Conservation (phyloP, 805 yeast species). For the Yarrowia bubula region DNA sequence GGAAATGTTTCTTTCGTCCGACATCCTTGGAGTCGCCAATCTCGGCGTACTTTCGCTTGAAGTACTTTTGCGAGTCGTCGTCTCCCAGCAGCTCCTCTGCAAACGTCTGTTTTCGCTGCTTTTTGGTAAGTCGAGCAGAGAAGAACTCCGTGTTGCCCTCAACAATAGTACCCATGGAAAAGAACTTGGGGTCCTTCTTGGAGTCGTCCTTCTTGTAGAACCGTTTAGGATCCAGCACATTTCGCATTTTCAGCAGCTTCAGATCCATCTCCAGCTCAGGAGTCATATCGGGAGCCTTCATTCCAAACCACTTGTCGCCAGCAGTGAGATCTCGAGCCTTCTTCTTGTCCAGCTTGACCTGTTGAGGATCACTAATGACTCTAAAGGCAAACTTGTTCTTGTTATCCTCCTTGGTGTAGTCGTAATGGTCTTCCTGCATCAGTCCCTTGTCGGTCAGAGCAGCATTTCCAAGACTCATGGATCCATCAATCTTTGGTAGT, state of each 20-base stretch:
- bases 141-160: slow-evolving; percentile 80
- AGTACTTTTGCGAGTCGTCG: slow-evolving; percentile 64
- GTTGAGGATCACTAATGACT: slow-evolving; percentile 37
- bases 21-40: slow-evolving; percentile 63
- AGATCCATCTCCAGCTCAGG: slow-evolving; percentile 73
- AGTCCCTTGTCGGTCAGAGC: slow-evolving; percentile 7
- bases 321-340: slow-evolving; percentile 41
- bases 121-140: slow-evolving; percentile 62
- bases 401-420: slow-evolving; percentile 25
- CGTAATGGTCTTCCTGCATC: slow-evolving; percentile 7
- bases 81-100: slow-evolving; percentile 82
- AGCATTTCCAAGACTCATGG: background rate
- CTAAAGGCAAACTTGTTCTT: slow-evolving; percentile 31
- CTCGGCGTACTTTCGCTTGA: slow-evolving; percentile 78
- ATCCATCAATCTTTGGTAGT: background rate
- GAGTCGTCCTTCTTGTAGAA: slow-evolving; percentile 86
- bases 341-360: slow-evolving; percentile 35
- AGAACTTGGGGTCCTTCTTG: slow-evolving; percentile 58
- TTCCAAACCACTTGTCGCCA: slow-evolving; percentile 73
- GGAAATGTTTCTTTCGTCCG: slow-evolving; percentile 68
- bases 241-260: slow-evolving; percentile 75
- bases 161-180: slow-evolving; percentile 85
- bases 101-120: slow-evolving; percentile 72
- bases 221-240: slow-evolving; percentile 90
- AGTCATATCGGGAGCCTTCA: slow-evolving; percentile 75